Evolutionary conservation across 441 rosid species (phyloP).

Genomic region (Viola pubescens): DNA sequence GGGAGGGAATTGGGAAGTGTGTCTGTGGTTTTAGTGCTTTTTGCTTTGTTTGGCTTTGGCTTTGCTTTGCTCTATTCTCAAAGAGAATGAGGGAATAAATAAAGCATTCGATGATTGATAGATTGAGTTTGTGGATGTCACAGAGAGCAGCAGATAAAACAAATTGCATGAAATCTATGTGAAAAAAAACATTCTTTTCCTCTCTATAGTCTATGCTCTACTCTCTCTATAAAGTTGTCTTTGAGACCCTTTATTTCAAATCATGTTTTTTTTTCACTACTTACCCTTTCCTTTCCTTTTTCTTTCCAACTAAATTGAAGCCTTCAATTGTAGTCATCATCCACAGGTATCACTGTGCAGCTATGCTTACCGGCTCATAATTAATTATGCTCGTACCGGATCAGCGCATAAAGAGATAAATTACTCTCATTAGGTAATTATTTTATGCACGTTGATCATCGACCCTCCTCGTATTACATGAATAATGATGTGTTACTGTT

Average conservation of each 20-base stretch:
- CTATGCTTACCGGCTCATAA: no score
- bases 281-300: no score
- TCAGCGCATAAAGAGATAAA: no score
- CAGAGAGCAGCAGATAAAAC: constrained; percentile 7
- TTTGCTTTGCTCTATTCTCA: constrained; percentile 16
- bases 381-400: no score
- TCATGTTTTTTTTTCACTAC: not conserved
- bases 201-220: not conserved
- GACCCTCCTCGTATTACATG: no score
- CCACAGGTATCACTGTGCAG: no score
- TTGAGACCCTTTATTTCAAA: constrained; percentile 17
- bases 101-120: constrained; percentile 22
- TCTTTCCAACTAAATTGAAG: no score
- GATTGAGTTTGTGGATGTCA: constrained; percentile 10
- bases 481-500: no score
- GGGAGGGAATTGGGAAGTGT: constrained; percentile 30
- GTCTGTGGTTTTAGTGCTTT: not conserved
- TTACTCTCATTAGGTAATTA: no score
- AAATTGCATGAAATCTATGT: constrained; percentile 32
- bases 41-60: not conserved
- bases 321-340: no score
- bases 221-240: constrained; percentile 18
- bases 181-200: not conserved
- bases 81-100: constrained; percentile 25
- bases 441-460: no score